phyloP scores from a whole-genome alignment of 768 basidiomycete species.

The Cantharellus anzutake region DNA sequence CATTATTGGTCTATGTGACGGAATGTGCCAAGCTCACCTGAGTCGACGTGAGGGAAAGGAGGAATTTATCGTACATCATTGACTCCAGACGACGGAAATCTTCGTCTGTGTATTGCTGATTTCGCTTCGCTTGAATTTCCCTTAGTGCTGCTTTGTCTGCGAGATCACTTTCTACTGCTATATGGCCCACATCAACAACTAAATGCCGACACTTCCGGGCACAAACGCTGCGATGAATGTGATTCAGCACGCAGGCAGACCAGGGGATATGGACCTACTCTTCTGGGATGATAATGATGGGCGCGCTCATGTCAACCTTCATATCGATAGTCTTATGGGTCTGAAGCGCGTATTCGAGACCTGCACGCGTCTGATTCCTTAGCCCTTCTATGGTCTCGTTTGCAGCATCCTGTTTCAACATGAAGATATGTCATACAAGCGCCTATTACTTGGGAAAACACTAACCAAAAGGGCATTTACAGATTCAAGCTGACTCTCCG shows the following conservation, averaged over 20 bases:
- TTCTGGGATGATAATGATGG: slow-evolving; percentile 93
- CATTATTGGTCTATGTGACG: slow-evolving; percentile 5
- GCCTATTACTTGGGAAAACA: slow-evolving; percentile 2
- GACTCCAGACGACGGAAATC: slow-evolving; percentile 76
- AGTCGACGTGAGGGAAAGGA: slow-evolving; percentile 64
- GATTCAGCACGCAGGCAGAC: not conserved
- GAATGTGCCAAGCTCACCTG: slow-evolving; percentile 34
- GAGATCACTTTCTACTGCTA: slow-evolving; percentile 78
- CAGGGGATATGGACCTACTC: slow-evolving; percentile 30
- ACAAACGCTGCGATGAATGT: slow-evolving; percentile 36
- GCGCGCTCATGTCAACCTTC: slow-evolving; percentile 92
- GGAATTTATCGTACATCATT: slow-evolving; percentile 88
- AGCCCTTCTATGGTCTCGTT: slow-evolving; percentile 86
- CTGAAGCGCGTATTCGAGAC: slow-evolving; percentile 82
- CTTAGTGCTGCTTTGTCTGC: slow-evolving; percentile 67
- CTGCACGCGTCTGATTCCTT: slow-evolving; percentile 82
- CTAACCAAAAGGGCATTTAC: slow-evolving; percentile 79
- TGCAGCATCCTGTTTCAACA: slow-evolving; percentile 53
- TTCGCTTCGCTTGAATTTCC: slow-evolving; percentile 63
- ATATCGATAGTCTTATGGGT: slow-evolving; percentile 91
- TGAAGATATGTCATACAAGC: not conserved
- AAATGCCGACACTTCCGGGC: slow-evolving; percentile 64
- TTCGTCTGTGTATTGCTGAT: slow-evolving; percentile 66
- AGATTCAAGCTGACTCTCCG: slow-evolving; percentile 85
- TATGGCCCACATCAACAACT: slow-evolving; percentile 90